A percentile compares a stretch with the other conserved stretches of the same genome.
These are phyloP conservation scores for Eucalyptus erythrocorys DNA, from an alignment of 345 rosid species.

Conservation along the genomic window DNA sequence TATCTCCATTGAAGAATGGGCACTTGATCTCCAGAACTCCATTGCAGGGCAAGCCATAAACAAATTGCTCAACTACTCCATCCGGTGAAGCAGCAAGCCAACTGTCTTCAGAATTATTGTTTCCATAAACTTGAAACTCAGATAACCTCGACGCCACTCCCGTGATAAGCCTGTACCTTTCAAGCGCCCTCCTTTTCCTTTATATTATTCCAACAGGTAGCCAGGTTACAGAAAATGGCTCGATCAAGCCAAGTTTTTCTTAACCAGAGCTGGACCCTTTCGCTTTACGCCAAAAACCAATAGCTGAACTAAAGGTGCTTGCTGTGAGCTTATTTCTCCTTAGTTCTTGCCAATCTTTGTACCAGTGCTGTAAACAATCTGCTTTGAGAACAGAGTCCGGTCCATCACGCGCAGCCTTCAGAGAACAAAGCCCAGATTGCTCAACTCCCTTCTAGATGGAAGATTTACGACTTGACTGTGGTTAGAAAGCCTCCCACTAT, in stretches of 20 bases:
- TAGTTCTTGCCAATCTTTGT: conserved; percentile 44
- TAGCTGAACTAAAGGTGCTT: conserved; percentile 55
- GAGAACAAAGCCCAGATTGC: neutral
- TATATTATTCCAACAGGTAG: conserved; percentile 42
- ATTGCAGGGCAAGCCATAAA: conserved; percentile 25
- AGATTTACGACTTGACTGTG: neutral
- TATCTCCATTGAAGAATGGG: conserved; percentile 38
- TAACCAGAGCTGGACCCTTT: conserved; percentile 63
- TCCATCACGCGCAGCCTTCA: conserved; percentile 2
- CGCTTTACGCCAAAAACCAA: conserved; percentile 52
- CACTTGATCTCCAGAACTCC: conserved; percentile 78
- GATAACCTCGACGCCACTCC: conserved; percentile 22
- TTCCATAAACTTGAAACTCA: conserved; percentile 28
- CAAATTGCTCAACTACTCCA: conserved; percentile 30
- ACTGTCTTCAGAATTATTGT: conserved; percentile 14
- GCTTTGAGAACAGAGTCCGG: conserved; percentile 3
- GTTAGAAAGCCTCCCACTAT: neutral
- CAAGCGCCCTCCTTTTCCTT: conserved; percentile 53
- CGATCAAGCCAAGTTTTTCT: conserved; percentile 56
- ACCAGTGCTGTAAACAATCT: conserved; percentile 34
- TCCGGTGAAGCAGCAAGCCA: conserved; percentile 95
- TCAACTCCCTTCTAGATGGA: conserved; percentile 4
- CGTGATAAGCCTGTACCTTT: conserved; percentile 43
- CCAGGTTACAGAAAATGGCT: conserved; percentile 38
- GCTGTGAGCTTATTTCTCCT: conserved; percentile 54